Evolutionary conservation across 805 yeast species (phyloP).

Genomic region (Blastobotrys americana): DNA sequence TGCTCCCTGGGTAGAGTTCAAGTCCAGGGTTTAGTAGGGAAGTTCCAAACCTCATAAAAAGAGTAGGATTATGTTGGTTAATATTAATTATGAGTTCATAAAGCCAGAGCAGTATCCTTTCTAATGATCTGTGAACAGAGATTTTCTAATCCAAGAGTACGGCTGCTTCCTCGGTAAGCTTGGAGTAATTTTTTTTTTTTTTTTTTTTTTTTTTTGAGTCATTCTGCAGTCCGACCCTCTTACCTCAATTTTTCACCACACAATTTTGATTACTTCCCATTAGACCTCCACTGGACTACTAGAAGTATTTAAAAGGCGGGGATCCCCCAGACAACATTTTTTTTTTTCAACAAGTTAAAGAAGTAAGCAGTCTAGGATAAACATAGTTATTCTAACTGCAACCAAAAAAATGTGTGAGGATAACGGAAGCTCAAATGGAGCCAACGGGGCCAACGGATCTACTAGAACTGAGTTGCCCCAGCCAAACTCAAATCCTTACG

Average conservation of each 20-base stretch:
- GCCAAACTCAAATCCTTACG: slow-evolving; percentile 64
- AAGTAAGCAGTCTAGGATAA: not conserved
- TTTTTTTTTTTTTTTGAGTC: not conserved
- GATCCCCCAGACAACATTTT: not conserved
- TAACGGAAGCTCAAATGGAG: not conserved
- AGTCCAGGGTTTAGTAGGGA: too few species aligned
- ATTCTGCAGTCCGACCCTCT: slow-evolving; percentile 3
- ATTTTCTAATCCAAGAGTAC: too few species aligned
- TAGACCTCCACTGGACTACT: too few species aligned
- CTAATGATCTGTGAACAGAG: too few species aligned
- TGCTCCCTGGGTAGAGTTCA: too few species aligned
- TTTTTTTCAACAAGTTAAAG: not conserved
- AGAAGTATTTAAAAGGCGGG: not conserved
- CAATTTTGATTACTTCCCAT: too few species aligned
- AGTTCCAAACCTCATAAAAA: too few species aligned
- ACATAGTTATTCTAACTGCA: not conserved
- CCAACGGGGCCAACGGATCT: not conserved
- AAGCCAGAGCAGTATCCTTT: too few species aligned
- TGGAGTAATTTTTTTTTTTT: not conserved
- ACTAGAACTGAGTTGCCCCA: not conserved
- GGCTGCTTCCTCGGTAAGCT: too few species aligned
- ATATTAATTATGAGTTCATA: too few species aligned
- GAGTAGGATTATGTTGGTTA: too few species aligned
- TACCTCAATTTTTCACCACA: not conserved
- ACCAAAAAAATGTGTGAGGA: not conserved